phyloP scores from a whole-genome alignment of 2,329 filamentous ascomycete genomes.

The Aspergillus aculeatinus region DNA sequence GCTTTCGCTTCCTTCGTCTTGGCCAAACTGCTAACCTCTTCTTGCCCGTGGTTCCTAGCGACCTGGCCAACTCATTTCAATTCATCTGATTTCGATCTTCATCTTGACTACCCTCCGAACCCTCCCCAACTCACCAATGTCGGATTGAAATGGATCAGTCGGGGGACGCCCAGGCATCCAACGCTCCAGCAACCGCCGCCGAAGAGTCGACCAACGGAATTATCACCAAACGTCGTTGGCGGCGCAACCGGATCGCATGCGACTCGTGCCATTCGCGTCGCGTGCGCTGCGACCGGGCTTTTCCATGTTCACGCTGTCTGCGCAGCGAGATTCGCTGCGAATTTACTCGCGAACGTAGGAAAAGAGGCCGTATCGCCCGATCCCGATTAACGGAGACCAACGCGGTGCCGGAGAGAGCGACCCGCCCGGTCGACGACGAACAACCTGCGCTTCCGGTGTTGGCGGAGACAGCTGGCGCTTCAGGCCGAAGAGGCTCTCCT shows the following conservation, averaged over 20 bases:
- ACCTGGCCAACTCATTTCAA: not conserved
- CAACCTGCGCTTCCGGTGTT: not conserved
- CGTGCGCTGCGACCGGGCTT: slow-evolving; percentile 90
- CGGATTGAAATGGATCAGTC: slow-evolving; percentile 34
- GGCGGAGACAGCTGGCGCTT: slow-evolving; percentile 17
- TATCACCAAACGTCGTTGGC: slow-evolving; percentile 37
- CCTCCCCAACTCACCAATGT: slow-evolving; percentile 22
- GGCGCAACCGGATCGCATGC: slow-evolving; percentile 60
- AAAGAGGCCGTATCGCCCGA: slow-evolving; percentile 75
- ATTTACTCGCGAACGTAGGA: slow-evolving; percentile 88
- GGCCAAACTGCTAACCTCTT: slow-evolving; percentile 3
- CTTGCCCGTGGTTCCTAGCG: not conserved
- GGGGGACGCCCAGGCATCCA: slow-evolving; percentile 25
- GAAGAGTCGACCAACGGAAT: slow-evolving; percentile 15
- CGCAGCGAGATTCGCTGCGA: slow-evolving; percentile 70
- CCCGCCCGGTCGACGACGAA: slow-evolving; percentile 3
- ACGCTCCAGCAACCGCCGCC: slow-evolving; percentile 12
- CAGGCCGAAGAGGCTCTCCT: slow-evolving; percentile 25
- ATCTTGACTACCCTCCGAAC: not conserved
- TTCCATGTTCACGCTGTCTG: slow-evolving; percentile 87
- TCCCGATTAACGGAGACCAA: slow-evolving; percentile 66
- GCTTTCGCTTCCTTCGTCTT: slow-evolving; percentile 1
- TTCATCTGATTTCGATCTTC: not conserved
- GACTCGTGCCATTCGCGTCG: slow-evolving; percentile 93
- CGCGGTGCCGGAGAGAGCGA: slow-evolving; percentile 3